Evolutionary conservation across 1,139 yeast species (phyloP).

Genomic region (Pichia sp.): DNA sequence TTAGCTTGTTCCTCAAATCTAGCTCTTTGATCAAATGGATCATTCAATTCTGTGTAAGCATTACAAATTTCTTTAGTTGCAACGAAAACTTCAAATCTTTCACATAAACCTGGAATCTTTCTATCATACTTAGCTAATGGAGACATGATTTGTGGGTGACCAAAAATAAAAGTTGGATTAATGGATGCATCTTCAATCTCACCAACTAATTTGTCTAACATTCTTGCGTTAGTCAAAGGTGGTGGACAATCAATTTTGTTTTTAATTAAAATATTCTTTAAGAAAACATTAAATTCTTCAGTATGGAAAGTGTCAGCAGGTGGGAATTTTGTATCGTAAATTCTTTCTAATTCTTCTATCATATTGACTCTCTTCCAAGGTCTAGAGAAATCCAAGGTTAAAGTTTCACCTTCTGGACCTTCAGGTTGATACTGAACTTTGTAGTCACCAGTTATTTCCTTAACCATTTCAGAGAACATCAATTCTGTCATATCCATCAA

Average conservation of each 20-base stretch:
- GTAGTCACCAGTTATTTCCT: slow-evolving; percentile 86
- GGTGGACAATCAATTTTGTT: slow-evolving; percentile 89
- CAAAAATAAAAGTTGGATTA: slow-evolving; percentile 96
- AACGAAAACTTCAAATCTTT: slow-evolving; percentile 96
- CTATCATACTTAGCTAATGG: slow-evolving; percentile 97
- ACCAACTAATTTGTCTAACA: slow-evolving; percentile 97
- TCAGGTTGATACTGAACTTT: slow-evolving; percentile 85
- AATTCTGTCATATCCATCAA: slow-evolving; percentile 96
- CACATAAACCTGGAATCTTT: slow-evolving; percentile 88
- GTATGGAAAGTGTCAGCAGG: slow-evolving; percentile 93
- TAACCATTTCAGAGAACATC: slow-evolving; percentile 94
- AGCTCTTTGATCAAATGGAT: slow-evolving; percentile 95
- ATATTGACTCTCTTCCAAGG: slow-evolving; percentile 99
- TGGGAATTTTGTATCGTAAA: slow-evolving; percentile 84
- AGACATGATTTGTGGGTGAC: slow-evolving; percentile 99
- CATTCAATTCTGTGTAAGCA: slow-evolving; percentile 98
- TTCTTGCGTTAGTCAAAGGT: slow-evolving; percentile 95
- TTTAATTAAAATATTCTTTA: slow-evolving; percentile 70
- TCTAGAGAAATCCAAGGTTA: slow-evolving; percentile 81
- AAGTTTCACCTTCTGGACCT: slow-evolving; percentile 71
- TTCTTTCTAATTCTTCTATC: slow-evolving; percentile 92
- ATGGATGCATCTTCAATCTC: slow-evolving; percentile 88
- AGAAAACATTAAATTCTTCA: slow-evolving; percentile 84
- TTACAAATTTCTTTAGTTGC: slow-evolving; percentile 98
- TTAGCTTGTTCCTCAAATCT: slow-evolving; percentile 98